Base-by-base conservation (phyloP, 1,284 basidiomycete species). In the Apiotrichum porosum region DNA sequence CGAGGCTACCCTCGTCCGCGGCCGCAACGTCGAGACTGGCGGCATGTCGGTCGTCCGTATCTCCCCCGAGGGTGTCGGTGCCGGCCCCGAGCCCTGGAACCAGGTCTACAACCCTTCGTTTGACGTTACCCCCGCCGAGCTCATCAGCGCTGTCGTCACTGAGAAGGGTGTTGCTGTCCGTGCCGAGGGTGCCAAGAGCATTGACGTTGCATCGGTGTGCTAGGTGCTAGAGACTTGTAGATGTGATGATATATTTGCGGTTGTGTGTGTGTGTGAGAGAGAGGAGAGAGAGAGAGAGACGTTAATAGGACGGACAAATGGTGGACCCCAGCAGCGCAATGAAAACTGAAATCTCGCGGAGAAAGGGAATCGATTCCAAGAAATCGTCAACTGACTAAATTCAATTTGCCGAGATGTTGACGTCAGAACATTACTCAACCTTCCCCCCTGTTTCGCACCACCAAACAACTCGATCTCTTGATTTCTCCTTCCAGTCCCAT, bases 101-200 rank as follows among this genome's bases (percentile, higher is more conserved):
- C 60, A 59, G 45, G 81, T 92, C 9, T 91, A 92, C 72, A 95
- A 94, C 71, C 90, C 91, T 4, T 87, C 85, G 54, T 95, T 94
- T 69, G 91, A 94, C 66, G 89, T 95, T 15, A 94, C 91, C 0
- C 90, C 91, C 1, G 87, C 89, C 2, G 84, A 87, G 55, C 64
- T 78, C 21, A 78, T 78, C 52, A 76, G 72, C 60, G 55, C 64
- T n/a, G 86, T 92, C 42, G 88, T 90, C 6, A 91, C 88, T 4
- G 88, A 92, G 75, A 90, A 85, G 63, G 88, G 89, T 12, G 87
- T 91, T 12, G 86, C 86, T 4, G 80, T 83, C 49, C 65, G 72
- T 39, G 53, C 63, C 31, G 63, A 67, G 18, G 73, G 72, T 8
- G 60, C 62, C 42, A 67, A 63, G 28, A 54, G 42, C 41, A 75